Percentiles rank a stretch among this genome's conserved stretches.
These are phyloP conservation scores for Boletus sensibilis DNA, from an alignment of 768 basidiomycete genomes.

Conservation along the genomic window DNA sequence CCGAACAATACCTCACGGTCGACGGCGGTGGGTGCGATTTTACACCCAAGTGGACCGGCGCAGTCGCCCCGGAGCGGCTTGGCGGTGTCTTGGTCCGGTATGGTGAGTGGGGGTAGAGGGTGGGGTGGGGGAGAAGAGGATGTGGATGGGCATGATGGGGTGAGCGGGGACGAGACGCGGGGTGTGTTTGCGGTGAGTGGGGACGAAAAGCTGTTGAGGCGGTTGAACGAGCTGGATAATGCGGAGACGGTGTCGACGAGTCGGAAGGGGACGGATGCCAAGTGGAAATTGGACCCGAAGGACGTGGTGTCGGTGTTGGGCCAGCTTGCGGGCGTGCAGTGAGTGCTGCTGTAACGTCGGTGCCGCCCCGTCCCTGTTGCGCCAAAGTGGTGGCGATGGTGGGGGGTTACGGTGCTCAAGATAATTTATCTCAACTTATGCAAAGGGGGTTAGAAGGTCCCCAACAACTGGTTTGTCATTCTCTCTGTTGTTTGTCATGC, in stretches of 20 bases:
- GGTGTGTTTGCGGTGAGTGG: conserved; percentile 66
- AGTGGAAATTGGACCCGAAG: conserved; percentile 53
- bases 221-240: conserved; percentile 71
- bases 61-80: conserved; percentile 34
- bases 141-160: conserved; percentile 21
- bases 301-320: conserved; percentile 37
- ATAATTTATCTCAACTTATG: not conserved
- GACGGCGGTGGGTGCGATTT: conserved; percentile 78
- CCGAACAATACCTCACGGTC: conserved; percentile 82
- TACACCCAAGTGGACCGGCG: conserved; percentile 59
- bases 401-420: not conserved
- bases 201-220: conserved; percentile 75
- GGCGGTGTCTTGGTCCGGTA: conserved; percentile 36
- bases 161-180: conserved; percentile 44
- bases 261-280: conserved; percentile 74
- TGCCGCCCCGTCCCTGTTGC: no score
- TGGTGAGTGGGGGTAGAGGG: conserved; percentile 16
- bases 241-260: conserved; percentile 73
- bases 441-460: not conserved
- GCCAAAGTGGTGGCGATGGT: no score
- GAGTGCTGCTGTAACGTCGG: not conserved
- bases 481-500: not conserved
- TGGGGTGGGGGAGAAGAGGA: not conserved
- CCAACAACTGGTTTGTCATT: not conserved
- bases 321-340: conserved; percentile 9